Evolutionary conservation across 306 rosid genomes (phyloP), one percentile per base, ranked within the genome.

Genomic region (Echinosophora koreensis): DNA sequence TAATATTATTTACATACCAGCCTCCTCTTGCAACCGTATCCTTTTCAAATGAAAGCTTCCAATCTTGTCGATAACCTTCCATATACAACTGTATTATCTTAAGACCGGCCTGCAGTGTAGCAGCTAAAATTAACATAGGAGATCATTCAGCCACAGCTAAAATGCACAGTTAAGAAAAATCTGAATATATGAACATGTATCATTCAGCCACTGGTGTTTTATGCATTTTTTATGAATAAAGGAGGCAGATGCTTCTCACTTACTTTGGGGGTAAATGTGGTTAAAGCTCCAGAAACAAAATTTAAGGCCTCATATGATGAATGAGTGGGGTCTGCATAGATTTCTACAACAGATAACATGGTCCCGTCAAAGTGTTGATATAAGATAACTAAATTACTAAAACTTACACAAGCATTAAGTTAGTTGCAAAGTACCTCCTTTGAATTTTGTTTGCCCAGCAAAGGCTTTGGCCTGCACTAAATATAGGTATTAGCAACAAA

Each of bases 41-140:
- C 74, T 82, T 88, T 85, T 94, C 89, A 69, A 81, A 94, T 34
- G 98, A 92, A 59, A 94, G 96, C 84, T 94, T 87, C 97, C 98
- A 92, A 55, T 94, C 97, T 83, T 94, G 98, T 71, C 97, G 73
- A 78, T 94, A 94, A 54, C 98, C 98, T 83, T 94, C 97, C 97
- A 87, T 85, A 78, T 90, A 89, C 64, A 73, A 71, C 56, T 92
- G 89, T 81, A 94, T 86, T 79, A 92, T 89, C 88, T 92, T 92
- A 66, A 92, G 91, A 77, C 97, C 95, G 6, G 97, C 93, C 97
- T 92, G 81, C 77, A 80, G 51, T n/a, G 35, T 73, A 58, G 77
- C 37, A 50, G 56, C 74, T 15, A 81, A 84, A 81, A 46, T 86
- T 77, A 79, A 52, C 61, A 66, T 50, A 51, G 62, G 17, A 67